These are phyloP conservation scores for Immersiporthe knoxdaviesiana DNA, from an alignment of 2,329 filamentous ascomycete genomes.

Conservation along the genomic window DNA sequence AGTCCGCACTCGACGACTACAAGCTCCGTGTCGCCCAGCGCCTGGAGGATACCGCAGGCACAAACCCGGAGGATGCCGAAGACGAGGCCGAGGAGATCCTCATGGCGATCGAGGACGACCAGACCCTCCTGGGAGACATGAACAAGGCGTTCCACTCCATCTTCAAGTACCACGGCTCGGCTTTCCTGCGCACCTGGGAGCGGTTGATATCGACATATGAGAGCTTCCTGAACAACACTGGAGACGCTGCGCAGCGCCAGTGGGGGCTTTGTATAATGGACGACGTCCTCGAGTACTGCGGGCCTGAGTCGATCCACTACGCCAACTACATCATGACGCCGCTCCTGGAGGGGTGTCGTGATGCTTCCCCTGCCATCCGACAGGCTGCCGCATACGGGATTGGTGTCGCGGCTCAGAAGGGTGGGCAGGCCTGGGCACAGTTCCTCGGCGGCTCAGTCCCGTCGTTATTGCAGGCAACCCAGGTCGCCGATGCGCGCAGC, in stretches of 20 bases:
- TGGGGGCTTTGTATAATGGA: slow-evolving; percentile 99
- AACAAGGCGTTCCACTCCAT: slow-evolving; percentile 99
- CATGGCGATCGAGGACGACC: slow-evolving; percentile 94
- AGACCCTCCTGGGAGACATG: slow-evolving; percentile 96
- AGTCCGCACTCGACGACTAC: slow-evolving; percentile 89
- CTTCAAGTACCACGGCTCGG: slow-evolving; percentile 90
- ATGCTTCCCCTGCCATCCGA: slow-evolving; percentile 85
- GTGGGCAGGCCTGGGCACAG: slow-evolving; percentile 82
- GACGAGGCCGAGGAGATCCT: slow-evolving; percentile 83
- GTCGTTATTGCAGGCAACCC: slow-evolving; percentile 81
- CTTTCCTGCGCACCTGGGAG: slow-evolving; percentile 89
- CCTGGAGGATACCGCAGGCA: slow-evolving; percentile 75
- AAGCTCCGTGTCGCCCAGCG: slow-evolving; percentile 82
- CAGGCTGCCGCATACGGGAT: slow-evolving; percentile 97
- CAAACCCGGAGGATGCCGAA: slow-evolving; percentile 82
- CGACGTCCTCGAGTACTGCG: slow-evolving; percentile 96
- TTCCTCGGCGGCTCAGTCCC: slow-evolving; percentile 82
- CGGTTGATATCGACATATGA: slow-evolving; percentile 83
- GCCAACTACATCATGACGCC: slow-evolving; percentile 85
- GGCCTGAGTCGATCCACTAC: slow-evolving; percentile 84
- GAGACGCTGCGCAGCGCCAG: slow-evolving; percentile 88
- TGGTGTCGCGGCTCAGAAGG: slow-evolving; percentile 91
- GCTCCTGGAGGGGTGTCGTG: slow-evolving; percentile 82
- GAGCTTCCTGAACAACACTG: slow-evolving; percentile 75
- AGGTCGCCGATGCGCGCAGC: slow-evolving; percentile 77